Evolutionary conservation across 2,329 filamentous ascomycete species (phyloP), one percentile per base, ranked within the genome.

Genomic region (Annulohypoxylon truncatum): DNA sequence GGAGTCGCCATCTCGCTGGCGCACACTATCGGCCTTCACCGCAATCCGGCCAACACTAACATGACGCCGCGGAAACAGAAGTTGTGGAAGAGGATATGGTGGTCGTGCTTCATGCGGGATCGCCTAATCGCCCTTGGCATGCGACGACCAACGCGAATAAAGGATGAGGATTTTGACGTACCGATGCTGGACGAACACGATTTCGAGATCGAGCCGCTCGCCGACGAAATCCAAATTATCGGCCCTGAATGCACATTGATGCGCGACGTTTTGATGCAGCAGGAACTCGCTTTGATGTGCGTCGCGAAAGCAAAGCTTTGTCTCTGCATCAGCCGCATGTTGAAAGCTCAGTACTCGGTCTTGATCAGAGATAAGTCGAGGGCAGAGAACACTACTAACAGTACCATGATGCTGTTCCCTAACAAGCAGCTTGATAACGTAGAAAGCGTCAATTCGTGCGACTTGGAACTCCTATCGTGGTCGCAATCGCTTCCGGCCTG

Each of bases 41-140:
- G 94, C 68, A 92, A 97, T 73, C 93, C 94, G 1, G 82, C 81
- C 18, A 91, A 90, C 61, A 93, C 92, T 7, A 90, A 87, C 72
- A 93, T 97, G 87, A 86, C 91, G 38, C 79, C 82, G 2, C 85
- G 87, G 56, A 91, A 92, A 74, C 92, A 94, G 76, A 92, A 89
- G 74, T 82, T 97, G 53, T 97, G 94, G 92, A 97, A 97, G 81
- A 87, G 94, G 56, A 96, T 97, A 72, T 98, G 95, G 95, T 98
- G 95, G 95, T 97, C 92, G 29, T 96, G 93, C 69, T 97, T 97
- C 76, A 97, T 97, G 89, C 90, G 94, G 58, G 95, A 98, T 79
- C 91, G 94, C 51, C 85, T 97, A 42, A 94, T 97, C 68, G 95
- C 95, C 1, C 83, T 98, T 10, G 95, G 95, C 60, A 97, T 97